phyloP scores from a whole-genome alignment of 2,329 filamentous ascomycete species.

The Sphaerulina vaccinii region DNA sequence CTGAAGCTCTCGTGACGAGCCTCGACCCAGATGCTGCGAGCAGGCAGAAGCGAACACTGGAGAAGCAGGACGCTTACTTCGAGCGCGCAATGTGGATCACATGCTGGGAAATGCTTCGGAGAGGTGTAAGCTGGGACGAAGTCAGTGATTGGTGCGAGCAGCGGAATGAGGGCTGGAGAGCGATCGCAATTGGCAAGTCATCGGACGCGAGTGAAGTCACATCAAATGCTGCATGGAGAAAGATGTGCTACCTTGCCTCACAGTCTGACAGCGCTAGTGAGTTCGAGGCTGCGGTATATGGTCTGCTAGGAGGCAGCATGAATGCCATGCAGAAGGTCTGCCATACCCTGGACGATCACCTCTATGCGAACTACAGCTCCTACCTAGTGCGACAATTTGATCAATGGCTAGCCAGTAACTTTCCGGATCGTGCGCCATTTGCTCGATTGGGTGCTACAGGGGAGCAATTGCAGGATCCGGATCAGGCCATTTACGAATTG shows the following conservation, averaged over 20 bases:
- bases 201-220: constrained; percentile 47
- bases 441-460: constrained; percentile 62
- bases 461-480: constrained; percentile 60
- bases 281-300: constrained; percentile 88
- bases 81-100: constrained; percentile 89
- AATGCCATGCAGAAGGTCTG: constrained; percentile 74
- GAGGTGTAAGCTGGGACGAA: constrained; percentile 70
- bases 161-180: constrained; percentile 84
- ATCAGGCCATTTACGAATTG: constrained; percentile 46
- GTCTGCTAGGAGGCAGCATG: constrained; percentile 81
- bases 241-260: constrained; percentile 73
- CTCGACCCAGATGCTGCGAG: constrained; percentile 88
- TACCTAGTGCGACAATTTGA: constrained; percentile 78
- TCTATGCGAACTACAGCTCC: constrained; percentile 88
- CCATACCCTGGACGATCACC: constrained; percentile 77
- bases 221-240: constrained; percentile 57
- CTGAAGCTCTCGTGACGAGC: constrained; percentile 73
- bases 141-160: constrained; percentile 85
- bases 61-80: constrained; percentile 81
- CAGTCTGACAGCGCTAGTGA: constrained; percentile 65
- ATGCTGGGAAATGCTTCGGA: constrained; percentile 88
- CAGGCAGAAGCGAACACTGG: constrained; percentile 72
- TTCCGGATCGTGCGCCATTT: constrained; percentile 55
- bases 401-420: constrained; percentile 60
- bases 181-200: constrained; percentile 70